Base-by-base conservation (phyloP, 495 filamentous ascomycete species). In the Hypoxylon subgilvum region DNA sequence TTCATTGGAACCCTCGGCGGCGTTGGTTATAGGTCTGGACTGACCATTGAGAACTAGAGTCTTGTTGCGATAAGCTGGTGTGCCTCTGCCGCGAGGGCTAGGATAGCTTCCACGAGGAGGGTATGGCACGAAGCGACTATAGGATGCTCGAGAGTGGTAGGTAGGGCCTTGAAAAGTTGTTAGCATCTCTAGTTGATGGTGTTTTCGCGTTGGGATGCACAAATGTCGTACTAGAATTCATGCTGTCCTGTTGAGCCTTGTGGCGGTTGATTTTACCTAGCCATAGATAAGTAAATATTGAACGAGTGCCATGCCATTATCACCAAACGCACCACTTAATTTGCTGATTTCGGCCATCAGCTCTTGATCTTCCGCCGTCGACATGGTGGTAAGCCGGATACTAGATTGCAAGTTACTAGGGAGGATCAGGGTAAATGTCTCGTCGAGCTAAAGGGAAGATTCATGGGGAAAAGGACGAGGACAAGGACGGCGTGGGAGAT, bases 221-320 rank as follows among this genome's bases (percentile, higher is more conserved):
- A n/a, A n/a, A n/a, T n/a, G n/a, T 14, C 36, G 27, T 58, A 64
- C 61, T 54, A 22, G 39, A 30, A 25, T 30, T 44, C 18, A 71
- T 18, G 41, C 71, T 72, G 12, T 70, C 72, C 44, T 78, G 74
- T 58, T 89, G 84, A 41, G 82, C 87, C 64, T 89, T 92, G 74
- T 90, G 87, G 40, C 86, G 86, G 72, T 92, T 91, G 72, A 96
- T 95, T 70, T 87, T 87, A 63, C 89, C 88, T 91, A 57, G 9
- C 34, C 22, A 47, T 60, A 19, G 56, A 54, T 60, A 17, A 61
- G 64, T 49, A 60, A 27, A 54, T 4, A 19, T 17, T 4, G 14
- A 35, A 54, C 0, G 9, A 46, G 14, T 18, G 25, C 7, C 2
- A 21, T 16, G 30, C 19, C 18, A 34, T 42, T 16, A 38, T 34